These are phyloP conservation scores for Agaricus blazei DNA, from an alignment of 768 basidiomycete species.

Conservation along the genomic window DNA sequence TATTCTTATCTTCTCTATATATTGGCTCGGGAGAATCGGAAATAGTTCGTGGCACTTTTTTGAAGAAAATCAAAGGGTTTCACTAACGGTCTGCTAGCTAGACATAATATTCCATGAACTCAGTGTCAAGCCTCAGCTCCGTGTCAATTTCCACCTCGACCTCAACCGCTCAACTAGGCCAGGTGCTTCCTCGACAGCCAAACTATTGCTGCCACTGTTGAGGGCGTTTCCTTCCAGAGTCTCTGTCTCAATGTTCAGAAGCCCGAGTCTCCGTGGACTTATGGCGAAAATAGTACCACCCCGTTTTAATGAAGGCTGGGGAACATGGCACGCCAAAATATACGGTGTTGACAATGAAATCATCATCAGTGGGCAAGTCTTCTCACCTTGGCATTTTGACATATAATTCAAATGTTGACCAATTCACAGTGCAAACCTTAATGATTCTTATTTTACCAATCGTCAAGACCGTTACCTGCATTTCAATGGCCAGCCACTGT, in stretches of 20 bases:
- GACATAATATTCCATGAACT: slow-evolving; percentile 60
- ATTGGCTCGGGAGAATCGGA: slow-evolving; percentile 75
- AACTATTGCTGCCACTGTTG: slow-evolving; percentile 66
- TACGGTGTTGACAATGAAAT: slow-evolving; percentile 93
- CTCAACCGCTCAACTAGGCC: slow-evolving; percentile 75
- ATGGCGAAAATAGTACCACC: slow-evolving; percentile 78
- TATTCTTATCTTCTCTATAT: slow-evolving; percentile 90
- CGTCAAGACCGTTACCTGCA: slow-evolving; percentile 93
- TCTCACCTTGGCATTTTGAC: neutral
- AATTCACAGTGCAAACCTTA: slow-evolving; percentile 78
- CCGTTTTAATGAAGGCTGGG: slow-evolving; percentile 97
- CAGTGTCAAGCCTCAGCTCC: slow-evolving; percentile 50
- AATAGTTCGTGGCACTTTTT: slow-evolving; percentile 47
- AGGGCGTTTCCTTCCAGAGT: slow-evolving; percentile 68
- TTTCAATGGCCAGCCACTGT: slow-evolving; percentile 49
- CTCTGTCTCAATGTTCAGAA: slow-evolving; percentile 78
- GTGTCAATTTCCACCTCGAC: slow-evolving; percentile 73
- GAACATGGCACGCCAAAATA: slow-evolving; percentile 96
- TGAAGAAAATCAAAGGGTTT: neutral
- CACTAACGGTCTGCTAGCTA: slow-evolving; percentile 45
- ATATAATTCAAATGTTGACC: neutral
- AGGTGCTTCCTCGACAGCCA: slow-evolving; percentile 63
- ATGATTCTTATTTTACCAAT: slow-evolving; percentile 88
- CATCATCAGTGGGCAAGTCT: slow-evolving; percentile 81
- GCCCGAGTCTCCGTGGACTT: slow-evolving; percentile 75